Evolutionary conservation across 345 rosid genomes (phyloP).

Genomic region (Linum usitatissimum): DNA sequence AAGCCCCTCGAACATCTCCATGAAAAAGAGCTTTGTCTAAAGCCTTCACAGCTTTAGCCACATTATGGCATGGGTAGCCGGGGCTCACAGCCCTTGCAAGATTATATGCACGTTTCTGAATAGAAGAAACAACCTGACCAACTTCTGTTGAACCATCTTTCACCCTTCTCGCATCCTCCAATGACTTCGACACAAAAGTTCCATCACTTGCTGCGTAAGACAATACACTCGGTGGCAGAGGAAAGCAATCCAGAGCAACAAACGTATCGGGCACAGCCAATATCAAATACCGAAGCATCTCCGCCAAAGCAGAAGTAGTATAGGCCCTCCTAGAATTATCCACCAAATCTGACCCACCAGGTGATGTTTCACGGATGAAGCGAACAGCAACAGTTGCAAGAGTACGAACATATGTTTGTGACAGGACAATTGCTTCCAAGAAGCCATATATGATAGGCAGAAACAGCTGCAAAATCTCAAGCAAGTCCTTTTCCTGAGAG

Average conservation of each 20-base stretch:
- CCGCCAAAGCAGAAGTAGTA: slow-evolving; percentile 72
- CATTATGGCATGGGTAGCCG: slow-evolving; percentile 53
- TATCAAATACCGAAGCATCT: slow-evolving; percentile 86
- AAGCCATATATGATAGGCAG: slow-evolving; percentile 82
- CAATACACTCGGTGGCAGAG: slow-evolving; percentile 66
- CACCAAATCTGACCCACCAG: slow-evolving; percentile 85
- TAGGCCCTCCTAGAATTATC: slow-evolving; percentile 96
- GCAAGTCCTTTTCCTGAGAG: slow-evolving; percentile 67
- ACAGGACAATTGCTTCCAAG: slow-evolving; percentile 69
- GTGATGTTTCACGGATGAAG: slow-evolving; percentile 74
- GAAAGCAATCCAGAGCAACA: slow-evolving; percentile 91
- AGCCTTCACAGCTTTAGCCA: slow-evolving; percentile 85
- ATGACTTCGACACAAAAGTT: slow-evolving; percentile 51
- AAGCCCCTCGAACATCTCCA: slow-evolving; percentile 67
- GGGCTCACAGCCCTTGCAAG: slow-evolving; percentile 64
- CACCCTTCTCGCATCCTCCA: slow-evolving; percentile 54
- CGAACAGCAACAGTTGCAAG: slow-evolving; percentile 70
- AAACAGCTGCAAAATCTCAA: slow-evolving; percentile 76
- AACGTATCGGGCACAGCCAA: slow-evolving; percentile 90
- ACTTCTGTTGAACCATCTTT: slow-evolving; percentile 41
- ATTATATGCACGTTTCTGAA: slow-evolving; percentile 66
- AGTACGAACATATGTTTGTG: slow-evolving; percentile 74
- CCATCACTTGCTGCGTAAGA: slow-evolving; percentile 62
- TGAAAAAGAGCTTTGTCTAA: slow-evolving; percentile 70
- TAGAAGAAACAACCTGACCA: slow-evolving; percentile 52